Base-by-base conservation (phyloP, 2,329 filamentous ascomycete species). In the Endoconidiophora laricicola region DNA sequence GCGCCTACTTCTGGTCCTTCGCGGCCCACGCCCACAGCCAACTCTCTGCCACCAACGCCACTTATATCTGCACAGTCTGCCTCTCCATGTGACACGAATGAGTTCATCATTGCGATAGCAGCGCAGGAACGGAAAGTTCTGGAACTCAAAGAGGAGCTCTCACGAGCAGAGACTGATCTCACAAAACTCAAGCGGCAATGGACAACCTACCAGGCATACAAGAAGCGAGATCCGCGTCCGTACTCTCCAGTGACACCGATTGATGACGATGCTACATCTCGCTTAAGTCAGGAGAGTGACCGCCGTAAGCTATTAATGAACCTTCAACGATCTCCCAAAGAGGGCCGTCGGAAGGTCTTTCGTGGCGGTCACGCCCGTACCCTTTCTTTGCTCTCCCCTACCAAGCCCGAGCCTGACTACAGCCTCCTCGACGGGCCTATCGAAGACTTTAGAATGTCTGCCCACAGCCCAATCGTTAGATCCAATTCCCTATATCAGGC, bases 61-160 rank as follows among this genome's bases (percentile, higher is more conserved):
- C 75, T 2, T 58, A 65, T 40, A 20, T 69, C 75, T 44, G 64
- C 65, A 2, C 50, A 52, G 24, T 18, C 65, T 69, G 1, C 61
- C 58, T 6, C 50, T 68, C 24, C 58, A 63, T 39, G 68, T 37
- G 77, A 81, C 54, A 69, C 76, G 47, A 74, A 73, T 58, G 72
- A 80, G 46, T 84, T 95, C 59, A 79, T 98, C 56, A 88, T 86
- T 54, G 83, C 88, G 52, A 83, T 98, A 58, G 91, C 91, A 42
- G 81, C 86, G 12, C 88, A 96, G 66, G 91, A 98, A 67, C 76
- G 91, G 52, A 80, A 79, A 56, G 90, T 98, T 1, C 68, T 98
- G 52, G 91, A 96, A 65, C 69, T 98, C 48, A 83, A 81, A 53
- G 91, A 98, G 63, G 90, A 96, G 63, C 70, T 98, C n/a, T 68